phyloP scores from a whole-genome alignment of 177 flowering plant species.

The Vitis hybrid region DNA sequence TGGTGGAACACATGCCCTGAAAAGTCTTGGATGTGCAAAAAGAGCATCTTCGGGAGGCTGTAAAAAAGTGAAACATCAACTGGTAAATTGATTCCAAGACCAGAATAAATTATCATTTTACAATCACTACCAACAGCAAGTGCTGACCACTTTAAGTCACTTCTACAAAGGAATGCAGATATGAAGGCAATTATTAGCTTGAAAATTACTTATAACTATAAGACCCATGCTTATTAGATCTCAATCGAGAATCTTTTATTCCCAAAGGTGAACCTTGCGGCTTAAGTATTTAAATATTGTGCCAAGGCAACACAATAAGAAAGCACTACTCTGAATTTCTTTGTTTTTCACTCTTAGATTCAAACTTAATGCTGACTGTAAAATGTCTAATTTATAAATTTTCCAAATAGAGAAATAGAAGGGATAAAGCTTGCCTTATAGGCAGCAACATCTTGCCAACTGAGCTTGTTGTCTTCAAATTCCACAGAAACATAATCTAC shows the following conservation, averaged over 20 bases:
- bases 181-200: too few relatives aligned
- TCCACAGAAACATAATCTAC: constrained; percentile 95
- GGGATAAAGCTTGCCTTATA: constrained; percentile 55
- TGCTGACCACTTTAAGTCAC: neutral
- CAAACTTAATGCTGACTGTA: too few relatives aligned
- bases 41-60: constrained; percentile 99
- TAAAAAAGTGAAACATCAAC: constrained; percentile 8
- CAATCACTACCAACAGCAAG: constrained; percentile 7
- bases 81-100: neutral
- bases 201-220: too few relatives aligned
- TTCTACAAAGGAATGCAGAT: neutral
- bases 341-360: too few relatives aligned
- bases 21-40: constrained; percentile 95
- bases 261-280: too few relatives aligned
- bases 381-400: too few relatives aligned
- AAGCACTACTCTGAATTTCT: too few relatives aligned
- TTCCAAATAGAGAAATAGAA: neutral
- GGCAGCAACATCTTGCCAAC: constrained; percentile 91
- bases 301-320: too few relatives aligned
- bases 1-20: constrained; percentile 97
- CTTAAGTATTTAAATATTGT: too few relatives aligned
- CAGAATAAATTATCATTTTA: neutral
- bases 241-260: too few relatives aligned
- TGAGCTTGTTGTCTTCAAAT: constrained; percentile 76
- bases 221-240: too few relatives aligned